Percentiles rank a stretch among this genome's conserved stretches.
phyloP scores from a whole-genome alignment of 306 rosid species.

The Ammopiptanthus mongolicus region DNA sequence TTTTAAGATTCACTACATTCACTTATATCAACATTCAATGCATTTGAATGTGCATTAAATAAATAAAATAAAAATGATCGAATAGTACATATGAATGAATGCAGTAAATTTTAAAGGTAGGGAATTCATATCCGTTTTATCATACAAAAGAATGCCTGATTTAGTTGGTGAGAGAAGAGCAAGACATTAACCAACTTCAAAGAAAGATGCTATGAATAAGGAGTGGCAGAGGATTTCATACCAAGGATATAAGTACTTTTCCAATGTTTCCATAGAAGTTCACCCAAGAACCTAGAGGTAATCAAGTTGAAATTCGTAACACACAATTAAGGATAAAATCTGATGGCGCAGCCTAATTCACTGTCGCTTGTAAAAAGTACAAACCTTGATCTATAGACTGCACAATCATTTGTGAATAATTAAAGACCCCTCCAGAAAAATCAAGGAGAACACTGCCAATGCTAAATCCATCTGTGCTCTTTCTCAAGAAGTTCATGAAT shows the following conservation, averaged over 20 bases:
- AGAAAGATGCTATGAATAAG: background rate
- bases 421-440: slow-evolving; percentile 66
- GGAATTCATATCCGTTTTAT: no score
- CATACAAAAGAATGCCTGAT: background rate
- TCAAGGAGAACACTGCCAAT: slow-evolving; percentile 64
- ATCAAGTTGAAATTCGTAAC: background rate
- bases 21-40: no score
- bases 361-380: background rate
- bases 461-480: slow-evolving; percentile 87
- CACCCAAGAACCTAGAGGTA: slow-evolving; percentile 64
- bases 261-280: slow-evolving; percentile 83
- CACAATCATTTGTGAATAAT: slow-evolving; percentile 64
- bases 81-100: no score
- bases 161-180: background rate
- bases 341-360: background rate
- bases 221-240: slow-evolving; percentile 18
- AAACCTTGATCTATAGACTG: slow-evolving; percentile 90
- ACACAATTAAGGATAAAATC: background rate
- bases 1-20: no score
- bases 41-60: no score
- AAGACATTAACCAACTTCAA: background rate
- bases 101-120: no score
- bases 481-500: slow-evolving; percentile 64
- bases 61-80: no score
- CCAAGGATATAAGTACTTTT: slow-evolving; percentile 74